Percentiles rank a stretch among this genome's conserved stretches.
phyloP scores from a whole-genome alignment of 1,284 basidiomycete genomes.

The Inonotus hispidus region DNA sequence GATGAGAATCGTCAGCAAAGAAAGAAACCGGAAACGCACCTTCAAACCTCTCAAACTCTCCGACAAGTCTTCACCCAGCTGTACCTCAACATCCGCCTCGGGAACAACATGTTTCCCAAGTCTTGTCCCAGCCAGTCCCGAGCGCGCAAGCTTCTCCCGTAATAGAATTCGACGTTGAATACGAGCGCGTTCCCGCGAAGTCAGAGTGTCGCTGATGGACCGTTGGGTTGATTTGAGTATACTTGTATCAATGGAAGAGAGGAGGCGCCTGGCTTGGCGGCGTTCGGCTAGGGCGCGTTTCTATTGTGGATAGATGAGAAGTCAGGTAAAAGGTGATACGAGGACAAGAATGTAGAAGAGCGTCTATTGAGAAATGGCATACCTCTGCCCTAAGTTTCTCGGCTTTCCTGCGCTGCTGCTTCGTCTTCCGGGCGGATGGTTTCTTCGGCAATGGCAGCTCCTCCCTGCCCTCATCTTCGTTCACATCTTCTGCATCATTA shows the following conservation, averaged over 20 bases:
- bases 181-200: slow-evolving; percentile 39
- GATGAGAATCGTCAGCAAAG: background rate
- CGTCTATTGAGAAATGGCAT: slow-evolving; percentile 20
- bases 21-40: slow-evolving; percentile 38
- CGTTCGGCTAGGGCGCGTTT: slow-evolving; percentile 60
- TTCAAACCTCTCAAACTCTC: slow-evolving; percentile 84
- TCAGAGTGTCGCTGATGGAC: slow-evolving; percentile 35
- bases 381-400: slow-evolving; percentile 60
- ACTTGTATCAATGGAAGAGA: slow-evolving; percentile 45
- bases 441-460: slow-evolving; percentile 37
- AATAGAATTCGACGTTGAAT: slow-evolving; percentile 36
- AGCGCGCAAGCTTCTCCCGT: slow-evolving; percentile 39
- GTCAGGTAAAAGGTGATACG: background rate
- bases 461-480: slow-evolving; percentile 25
- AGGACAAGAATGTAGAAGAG: background rate
- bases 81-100: slow-evolving; percentile 71
- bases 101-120: slow-evolving; percentile 77
- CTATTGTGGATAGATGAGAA: slow-evolving; percentile 30
- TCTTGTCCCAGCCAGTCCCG: slow-evolving; percentile 60
- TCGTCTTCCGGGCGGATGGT: slow-evolving; percentile 64
- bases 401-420: slow-evolving; percentile 61
- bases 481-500: slow-evolving; percentile 28
- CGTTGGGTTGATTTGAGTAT: slow-evolving; percentile 46
- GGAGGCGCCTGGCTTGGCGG: slow-evolving; percentile 50
- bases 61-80: slow-evolving; percentile 87